Evolutionary conservation across 352 stramenopile species (phyloP), one percentile per base, ranked within the genome.

Genomic region (Phytophthora tubulina): DNA sequence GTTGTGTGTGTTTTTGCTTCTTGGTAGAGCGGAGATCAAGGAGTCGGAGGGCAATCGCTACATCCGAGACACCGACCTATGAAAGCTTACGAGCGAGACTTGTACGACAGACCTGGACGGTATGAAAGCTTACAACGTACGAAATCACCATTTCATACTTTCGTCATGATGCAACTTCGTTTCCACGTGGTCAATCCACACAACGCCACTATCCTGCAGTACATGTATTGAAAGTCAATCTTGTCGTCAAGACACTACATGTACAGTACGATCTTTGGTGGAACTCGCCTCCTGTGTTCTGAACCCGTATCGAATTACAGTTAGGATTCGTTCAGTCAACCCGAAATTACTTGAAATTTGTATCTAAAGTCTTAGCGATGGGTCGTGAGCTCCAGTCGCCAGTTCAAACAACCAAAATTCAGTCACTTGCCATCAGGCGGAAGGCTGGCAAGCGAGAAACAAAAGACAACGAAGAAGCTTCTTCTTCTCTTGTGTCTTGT

Each of bases 31-130:
- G 39, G 89, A 96, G 64, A 96, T 96, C 81, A 96, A 94, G 53
- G 89, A 96, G 63, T 95, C 87, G 57, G 89, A 96, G 76, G 89
- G 89, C 66, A 96, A 96, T 58, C 85, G 89, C 32, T 96, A 95
- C 85, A 96, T 96, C 49, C 86, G 89, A 44, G 89, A 96, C 75
- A 91, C 83, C 17, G 89, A 96, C 62, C 60, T 96, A 56, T 96
- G 61, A 27, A 27, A 27, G 21, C 21, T 27, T 27, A 27, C 21
- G 21, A 27, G 21, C 21, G 21, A 46, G 21, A 8, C 27, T 50
- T 45, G 13, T 27, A 35, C 7, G 21, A 52, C 46, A 36, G 31
- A 10, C 21, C 5, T 31, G 42, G 42, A n/a, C 11, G 39, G 13
- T 14, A 58, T 41, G 35, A 27, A 27, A 27, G 21, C 21, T 27